These are phyloP conservation scores for Pueraria montana DNA, from an alignment of 306 rosid species.

Conservation along the genomic window DNA sequence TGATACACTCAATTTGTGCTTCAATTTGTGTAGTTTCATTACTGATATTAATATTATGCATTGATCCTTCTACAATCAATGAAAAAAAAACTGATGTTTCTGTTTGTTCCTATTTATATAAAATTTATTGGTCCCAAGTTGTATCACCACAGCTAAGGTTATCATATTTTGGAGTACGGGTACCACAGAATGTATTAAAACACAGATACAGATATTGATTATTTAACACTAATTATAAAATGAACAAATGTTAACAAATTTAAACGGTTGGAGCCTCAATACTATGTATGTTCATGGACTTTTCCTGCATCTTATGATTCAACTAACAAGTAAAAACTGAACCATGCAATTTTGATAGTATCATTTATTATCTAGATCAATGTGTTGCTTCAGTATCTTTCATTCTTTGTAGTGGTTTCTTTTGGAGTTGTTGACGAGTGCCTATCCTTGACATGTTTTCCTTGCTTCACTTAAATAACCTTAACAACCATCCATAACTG, in stretches of 20 bases:
- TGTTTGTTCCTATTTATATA: too few relatives aligned
- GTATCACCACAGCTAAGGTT: not conserved
- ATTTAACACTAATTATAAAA: not conserved
- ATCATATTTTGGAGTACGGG: not conserved
- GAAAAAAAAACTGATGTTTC: too few relatives aligned
- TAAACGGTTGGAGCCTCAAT: not conserved
- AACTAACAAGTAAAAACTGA: not conserved
- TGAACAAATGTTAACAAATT: not conserved
- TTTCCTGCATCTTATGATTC: not conserved
- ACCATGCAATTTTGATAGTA: not conserved
- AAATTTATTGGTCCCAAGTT: too few relatives aligned
- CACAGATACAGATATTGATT: not conserved
- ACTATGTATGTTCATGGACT: not conserved
- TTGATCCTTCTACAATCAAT: too few relatives aligned
- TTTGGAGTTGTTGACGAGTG: not conserved
- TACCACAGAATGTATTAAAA: not conserved
- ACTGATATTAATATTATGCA: too few relatives aligned
- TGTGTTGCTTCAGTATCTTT: not conserved
- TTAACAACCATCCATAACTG: too few relatives aligned
- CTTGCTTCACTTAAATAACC: too few relatives aligned
- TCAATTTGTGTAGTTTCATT: slow-evolving; percentile 28
- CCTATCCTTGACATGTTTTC: too few relatives aligned
- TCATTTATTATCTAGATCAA: not conserved
- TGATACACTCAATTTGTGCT: slow-evolving; percentile 4
- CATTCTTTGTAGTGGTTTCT: not conserved